Evolutionary conservation across 306 rosid genomes (phyloP).

Genomic region (Malus sieversii): DNA sequence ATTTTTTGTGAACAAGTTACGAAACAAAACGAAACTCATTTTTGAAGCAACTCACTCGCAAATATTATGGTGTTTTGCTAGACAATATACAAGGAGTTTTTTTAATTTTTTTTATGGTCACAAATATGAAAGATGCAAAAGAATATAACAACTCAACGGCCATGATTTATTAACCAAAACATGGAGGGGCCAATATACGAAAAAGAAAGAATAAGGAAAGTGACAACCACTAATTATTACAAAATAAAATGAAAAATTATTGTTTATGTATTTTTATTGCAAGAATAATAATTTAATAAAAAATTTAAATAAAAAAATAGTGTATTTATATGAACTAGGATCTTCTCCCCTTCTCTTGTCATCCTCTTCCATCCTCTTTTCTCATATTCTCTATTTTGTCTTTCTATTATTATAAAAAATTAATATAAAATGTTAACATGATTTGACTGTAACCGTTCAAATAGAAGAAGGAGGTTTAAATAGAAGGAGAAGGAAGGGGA

Average conservation of each 20-base stretch:
- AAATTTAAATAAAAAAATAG: background rate
- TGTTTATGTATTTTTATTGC: too few species aligned
- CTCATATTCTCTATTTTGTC: too few species aligned
- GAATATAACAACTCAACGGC: background rate
- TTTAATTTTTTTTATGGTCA: background rate
- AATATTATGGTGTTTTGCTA: background rate
- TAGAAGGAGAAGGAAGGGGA: too few species aligned
- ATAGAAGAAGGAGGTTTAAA: too few species aligned
- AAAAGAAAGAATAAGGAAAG: background rate
- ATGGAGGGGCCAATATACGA: background rate
- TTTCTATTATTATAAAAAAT: too few species aligned
- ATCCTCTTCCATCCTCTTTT: fast-evolving
- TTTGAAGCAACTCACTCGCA: background rate
- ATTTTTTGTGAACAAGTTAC: too few species aligned
- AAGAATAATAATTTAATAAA: background rate
- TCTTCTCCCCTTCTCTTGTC: too few species aligned
- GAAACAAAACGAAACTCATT: background rate
- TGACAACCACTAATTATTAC: constrained; percentile 16
- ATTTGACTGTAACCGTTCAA: too few species aligned
- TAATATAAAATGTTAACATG: too few species aligned
- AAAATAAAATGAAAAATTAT: background rate
- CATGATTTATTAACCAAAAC: background rate
- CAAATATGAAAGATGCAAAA: background rate
- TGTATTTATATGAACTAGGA: background rate
- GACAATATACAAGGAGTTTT: background rate